These are phyloP conservation scores for Patellaria atrata DNA, from an alignment of 495 filamentous ascomycete genomes.

Conservation along the genomic window DNA sequence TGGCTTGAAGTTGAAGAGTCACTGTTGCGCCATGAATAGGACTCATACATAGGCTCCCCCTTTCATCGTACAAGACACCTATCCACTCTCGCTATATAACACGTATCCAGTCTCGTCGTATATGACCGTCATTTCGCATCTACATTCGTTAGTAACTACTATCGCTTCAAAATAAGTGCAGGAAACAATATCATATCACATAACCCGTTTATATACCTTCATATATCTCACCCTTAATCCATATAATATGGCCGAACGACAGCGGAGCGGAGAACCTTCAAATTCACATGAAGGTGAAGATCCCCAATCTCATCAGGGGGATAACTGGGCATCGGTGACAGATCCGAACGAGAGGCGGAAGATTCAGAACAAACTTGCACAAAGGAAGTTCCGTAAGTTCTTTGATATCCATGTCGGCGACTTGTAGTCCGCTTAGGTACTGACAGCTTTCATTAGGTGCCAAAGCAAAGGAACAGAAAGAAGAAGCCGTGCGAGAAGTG, in stretches of 20 bases:
- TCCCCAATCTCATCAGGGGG: too few species aligned
- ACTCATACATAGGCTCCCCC: too few species aligned
- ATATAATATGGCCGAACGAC: slow-evolving; percentile 13
- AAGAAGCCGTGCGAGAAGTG: slow-evolving; percentile 40
- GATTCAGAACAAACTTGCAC: slow-evolving; percentile 30
- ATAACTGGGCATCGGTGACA: slow-evolving; percentile 26
- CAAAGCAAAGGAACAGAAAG: slow-evolving; percentile 42
- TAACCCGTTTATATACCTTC: too few species aligned
- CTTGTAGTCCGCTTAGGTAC: background rate
- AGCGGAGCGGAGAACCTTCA: slow-evolving; percentile 11
- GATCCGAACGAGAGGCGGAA: slow-evolving; percentile 27
- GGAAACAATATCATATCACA: background rate
- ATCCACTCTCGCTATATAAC: too few species aligned
- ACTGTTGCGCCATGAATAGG: too few species aligned
- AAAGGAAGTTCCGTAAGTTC: slow-evolving; percentile 30
- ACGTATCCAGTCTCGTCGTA: too few species aligned
- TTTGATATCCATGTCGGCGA: background rate
- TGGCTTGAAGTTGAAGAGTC: too few species aligned
- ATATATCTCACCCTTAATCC: background rate
- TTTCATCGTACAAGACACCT: too few species aligned
- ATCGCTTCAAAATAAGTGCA: background rate
- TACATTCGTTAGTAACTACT: background rate
- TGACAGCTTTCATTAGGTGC: slow-evolving; percentile 33
- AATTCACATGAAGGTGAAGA: too few species aligned
- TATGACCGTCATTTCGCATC: slow-evolving; percentile 1